Base-by-base conservation (phyloP, 2,329 filamentous ascomycete species). In the Pseudocercospora ulei region DNA sequence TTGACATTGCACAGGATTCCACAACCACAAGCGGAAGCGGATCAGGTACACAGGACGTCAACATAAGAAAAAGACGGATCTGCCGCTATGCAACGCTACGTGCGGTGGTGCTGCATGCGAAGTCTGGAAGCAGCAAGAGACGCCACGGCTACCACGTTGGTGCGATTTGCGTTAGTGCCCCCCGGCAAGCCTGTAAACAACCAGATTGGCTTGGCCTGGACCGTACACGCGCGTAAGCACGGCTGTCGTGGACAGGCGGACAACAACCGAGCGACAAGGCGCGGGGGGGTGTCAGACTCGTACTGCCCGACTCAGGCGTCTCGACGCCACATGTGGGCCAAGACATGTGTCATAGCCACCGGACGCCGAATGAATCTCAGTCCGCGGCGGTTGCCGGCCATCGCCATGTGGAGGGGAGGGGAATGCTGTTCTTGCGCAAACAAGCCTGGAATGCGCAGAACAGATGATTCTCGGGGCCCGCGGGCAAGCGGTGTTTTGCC, bases 1-100 rank as follows among this genome's bases (percentile, higher is more conserved):
- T 9, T 28, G 35, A 37, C 35, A 37, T 16, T 37, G 34, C 20
- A 7, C 36, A 28, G 13, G 17, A 20, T 9, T 18, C 16, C 24
- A 38, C 24, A 13, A 13, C 35, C 8, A 16, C 20, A n/a, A 26
- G 22, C 22, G 17, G 27, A n/a, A n/a, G n/a, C n/a, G n/a, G n/a
- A n/a, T n/a, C n/a, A n/a, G n/a, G n/a, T 25, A 46, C 34, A 38
- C 25, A 46, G 30, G 55, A 56, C 42, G 55, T 57, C 51, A 43
- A 57, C 48, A 55, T 57, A 57, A 56, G 52, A 53, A 54, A 57
- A 37, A 29, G 36, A 38, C 37, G 47, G 49, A 52, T 52, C 46
- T 49, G 49, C 47, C 48, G 48, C 52, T 52, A 57, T 50, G 51
- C 48, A 39, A 47, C 47, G 52, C 53, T 56, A 52, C 48, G 35